These are phyloP conservation scores for Didymella pomorum DNA, from an alignment of 2,329 filamentous ascomycete species.

Conservation along the genomic window DNA sequence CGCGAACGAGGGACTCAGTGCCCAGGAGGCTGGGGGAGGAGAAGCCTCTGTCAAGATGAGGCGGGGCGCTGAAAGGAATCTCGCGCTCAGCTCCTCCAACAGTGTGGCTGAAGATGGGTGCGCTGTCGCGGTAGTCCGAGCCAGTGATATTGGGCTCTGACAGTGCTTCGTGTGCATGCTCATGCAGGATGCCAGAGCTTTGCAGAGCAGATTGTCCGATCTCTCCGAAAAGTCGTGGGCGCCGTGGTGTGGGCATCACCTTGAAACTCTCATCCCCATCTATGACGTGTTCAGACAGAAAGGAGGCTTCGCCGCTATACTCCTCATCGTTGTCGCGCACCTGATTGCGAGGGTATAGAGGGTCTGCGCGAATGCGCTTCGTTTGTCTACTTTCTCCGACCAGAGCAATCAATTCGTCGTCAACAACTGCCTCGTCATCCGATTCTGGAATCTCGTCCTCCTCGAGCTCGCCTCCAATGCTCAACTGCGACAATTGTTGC, in stretches of 20 bases:
- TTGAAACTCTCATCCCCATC: conserved; percentile 43
- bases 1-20: conserved; percentile 58
- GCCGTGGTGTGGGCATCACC: conserved; percentile 33
- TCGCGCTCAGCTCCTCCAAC: conserved; percentile 24
- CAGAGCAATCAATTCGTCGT: conserved; percentile 47
- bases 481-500: conserved; percentile 58
- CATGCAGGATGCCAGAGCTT: conserved; percentile 59
- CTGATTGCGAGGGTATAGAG: conserved; percentile 50
- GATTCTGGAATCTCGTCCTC: conserved; percentile 42
- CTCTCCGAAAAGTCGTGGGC: conserved; percentile 66
- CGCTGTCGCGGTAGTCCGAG: conserved; percentile 15
- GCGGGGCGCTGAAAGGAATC: conserved; percentile 26
- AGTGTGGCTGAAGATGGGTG: conserved; percentile 21
- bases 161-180: conserved; percentile 42
- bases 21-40: conserved; percentile 56
- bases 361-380: conserved; percentile 56
- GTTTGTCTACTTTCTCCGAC: conserved; percentile 46
- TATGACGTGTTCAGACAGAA: conserved; percentile 42
- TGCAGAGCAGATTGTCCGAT: conserved; percentile 64
- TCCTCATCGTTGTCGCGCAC: conserved; percentile 47
- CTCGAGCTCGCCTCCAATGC: conserved; percentile 52
- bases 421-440: conserved; percentile 41
- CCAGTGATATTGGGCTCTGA: conserved; percentile 26
- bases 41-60: conserved; percentile 35
- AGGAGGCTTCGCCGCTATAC: conserved; percentile 52